phyloP scores from a whole-genome alignment of 768 basidiomycete species.

The Mrakia blollopis region DNA sequence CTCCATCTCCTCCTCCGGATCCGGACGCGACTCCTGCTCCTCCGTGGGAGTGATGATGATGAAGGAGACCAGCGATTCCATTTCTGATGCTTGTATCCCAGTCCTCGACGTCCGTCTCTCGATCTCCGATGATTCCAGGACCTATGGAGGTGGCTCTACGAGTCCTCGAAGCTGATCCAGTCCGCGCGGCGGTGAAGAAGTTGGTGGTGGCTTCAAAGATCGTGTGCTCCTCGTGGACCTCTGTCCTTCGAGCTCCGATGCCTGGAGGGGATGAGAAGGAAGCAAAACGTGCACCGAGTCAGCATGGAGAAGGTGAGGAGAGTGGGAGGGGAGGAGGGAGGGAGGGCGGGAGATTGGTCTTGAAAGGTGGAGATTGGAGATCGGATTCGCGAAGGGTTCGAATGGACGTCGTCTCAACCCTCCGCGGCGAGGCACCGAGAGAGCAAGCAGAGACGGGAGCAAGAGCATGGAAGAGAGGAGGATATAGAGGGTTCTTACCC shows the following conservation, averaged over 20 bases:
- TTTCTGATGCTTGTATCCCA: background rate
- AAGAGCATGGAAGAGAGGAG: conserved; percentile 9
- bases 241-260: conserved; percentile 66
- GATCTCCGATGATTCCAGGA: conserved; percentile 51
- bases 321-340: background rate
- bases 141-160: conserved; percentile 54
- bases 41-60: background rate
- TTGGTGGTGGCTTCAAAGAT: conserved; percentile 66
- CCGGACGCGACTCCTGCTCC: background rate
- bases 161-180: conserved; percentile 41
- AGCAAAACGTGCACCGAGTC: background rate
- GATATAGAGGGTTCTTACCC: conserved; percentile 51
- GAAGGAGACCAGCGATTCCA: conserved; percentile 2
- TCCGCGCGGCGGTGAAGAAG: conserved; percentile 60
- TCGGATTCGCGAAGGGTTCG: background rate
- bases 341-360: background rate
- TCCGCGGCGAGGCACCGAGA: conserved; percentile 14
- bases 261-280: conserved; percentile 40
- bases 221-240: conserved; percentile 70
- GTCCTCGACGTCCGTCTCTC: conserved; percentile 35
- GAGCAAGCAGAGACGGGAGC: background rate
- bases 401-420: background rate
- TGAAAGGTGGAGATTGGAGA: background rate
- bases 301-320: background rate
- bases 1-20: background rate